Evolutionary conservation across 768 basidiomycete genomes (phyloP), one percentile per base, ranked within the genome.

Genomic region (Kwoniella dejecticola): DNA sequence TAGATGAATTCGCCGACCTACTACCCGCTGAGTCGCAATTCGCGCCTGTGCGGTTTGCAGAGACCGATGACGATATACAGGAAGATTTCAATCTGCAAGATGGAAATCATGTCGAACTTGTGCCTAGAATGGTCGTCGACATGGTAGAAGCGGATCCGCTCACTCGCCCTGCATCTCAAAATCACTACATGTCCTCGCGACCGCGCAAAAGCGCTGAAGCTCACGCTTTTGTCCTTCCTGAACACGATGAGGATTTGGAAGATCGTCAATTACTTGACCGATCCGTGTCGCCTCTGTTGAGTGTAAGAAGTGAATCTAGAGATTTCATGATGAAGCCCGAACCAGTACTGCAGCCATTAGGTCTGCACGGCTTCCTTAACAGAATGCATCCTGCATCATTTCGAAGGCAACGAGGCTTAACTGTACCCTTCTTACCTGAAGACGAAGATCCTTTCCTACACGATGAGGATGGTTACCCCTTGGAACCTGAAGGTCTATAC

Each of bases 381-480:
- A 33, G 38, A 52, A 17, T 23, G n/a, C 57, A 31, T 26, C 29
- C 52, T 19, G 8, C 42, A 8, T 4, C 26, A 19, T 19, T 29
- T 15, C 24, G 30, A 19, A 7, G 42, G 26, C 41, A 21, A 17
- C 49, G 29, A 24, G 42, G 50, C 12, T 11, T 19, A 5, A 7
- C 4, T 17, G 40, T 46, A 10, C 26, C 29, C 15, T 45, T 6
- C 27, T 38, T 52, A 30, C 6, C 47, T 3, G 57, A 57, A 4
- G 53, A 46, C 1, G 45, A 41, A 7, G 72, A 74, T 48, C 66
- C 66, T 2, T 71, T 58, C 41, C 12, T 71, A 24, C 47, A 63
- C 21, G 70, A 74, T 38, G 60, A 61, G 24, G 66, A 74, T 45
- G 68, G 67, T 5, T 44, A 36, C 11, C 63, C 54, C 2, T 58